phyloP scores from a whole-genome alignment of 345 rosid species.

The Citrus trifoliata region DNA sequence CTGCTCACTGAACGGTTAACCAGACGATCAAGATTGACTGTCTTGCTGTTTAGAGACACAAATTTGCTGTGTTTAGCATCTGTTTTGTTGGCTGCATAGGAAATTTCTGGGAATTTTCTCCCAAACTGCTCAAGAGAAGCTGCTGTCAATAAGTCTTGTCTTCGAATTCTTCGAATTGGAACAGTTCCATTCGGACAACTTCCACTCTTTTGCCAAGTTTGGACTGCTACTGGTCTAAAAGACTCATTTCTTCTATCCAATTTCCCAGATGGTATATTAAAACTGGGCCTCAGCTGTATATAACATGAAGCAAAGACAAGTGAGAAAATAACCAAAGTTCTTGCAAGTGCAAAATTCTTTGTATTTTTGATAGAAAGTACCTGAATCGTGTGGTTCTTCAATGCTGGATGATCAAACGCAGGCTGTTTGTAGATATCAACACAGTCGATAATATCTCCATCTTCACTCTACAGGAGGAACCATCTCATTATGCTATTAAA shows the following conservation, averaged over 20 bases:
- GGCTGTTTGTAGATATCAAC: slow-evolving; percentile 34
- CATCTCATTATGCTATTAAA: background rate
- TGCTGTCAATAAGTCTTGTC: slow-evolving; percentile 35
- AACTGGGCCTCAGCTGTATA: slow-evolving; percentile 43
- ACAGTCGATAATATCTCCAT: slow-evolving; percentile 32
- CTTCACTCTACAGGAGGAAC: slow-evolving; percentile 13
- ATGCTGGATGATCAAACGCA: slow-evolving; percentile 29
- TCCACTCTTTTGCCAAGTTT: slow-evolving; percentile 48
- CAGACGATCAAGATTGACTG: no score
- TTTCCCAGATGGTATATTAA: slow-evolving; percentile 1
- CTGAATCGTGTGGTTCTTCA: slow-evolving; percentile 28
- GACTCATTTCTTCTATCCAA: background rate
- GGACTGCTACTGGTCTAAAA: slow-evolving; percentile 12
- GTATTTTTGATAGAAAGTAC: background rate
- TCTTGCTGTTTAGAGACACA: no score
- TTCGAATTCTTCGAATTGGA: slow-evolving; percentile 41
- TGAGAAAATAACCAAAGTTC: background rate
- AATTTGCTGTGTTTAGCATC: background rate
- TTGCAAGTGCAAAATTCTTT: background rate
- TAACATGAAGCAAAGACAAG: background rate
- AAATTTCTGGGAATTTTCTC: slow-evolving; percentile 16
- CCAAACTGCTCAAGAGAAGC: slow-evolving; percentile 29
- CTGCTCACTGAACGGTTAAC: slow-evolving; percentile 35
- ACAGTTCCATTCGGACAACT: slow-evolving; percentile 46
- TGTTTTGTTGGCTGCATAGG: background rate